Percentiles rank a stretch among this genome's conserved stretches.
phyloP scores from a whole-genome alignment of 1,139 yeast species.

The Lodderomyces parapsilosis region DNA sequence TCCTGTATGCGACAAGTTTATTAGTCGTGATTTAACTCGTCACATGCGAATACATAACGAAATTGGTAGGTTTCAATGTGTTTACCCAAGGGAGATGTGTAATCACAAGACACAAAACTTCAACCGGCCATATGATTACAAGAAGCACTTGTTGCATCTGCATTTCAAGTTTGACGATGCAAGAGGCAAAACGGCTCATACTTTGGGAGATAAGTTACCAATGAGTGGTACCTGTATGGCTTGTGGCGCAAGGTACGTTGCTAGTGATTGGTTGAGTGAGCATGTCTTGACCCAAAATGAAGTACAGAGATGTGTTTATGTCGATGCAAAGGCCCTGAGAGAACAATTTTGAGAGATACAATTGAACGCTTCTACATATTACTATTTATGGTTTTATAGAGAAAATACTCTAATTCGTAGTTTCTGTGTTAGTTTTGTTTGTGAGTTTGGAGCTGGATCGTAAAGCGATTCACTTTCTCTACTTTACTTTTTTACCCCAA shows the following conservation, averaged over 20 bases:
- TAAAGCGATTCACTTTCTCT: not conserved
- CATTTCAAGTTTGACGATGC: constrained; percentile 49
- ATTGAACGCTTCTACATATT: not conserved
- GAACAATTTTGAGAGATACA: not conserved
- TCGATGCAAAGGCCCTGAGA: constrained; percentile 13
- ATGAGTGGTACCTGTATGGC: constrained; percentile 39
- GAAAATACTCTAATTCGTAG: not conserved
- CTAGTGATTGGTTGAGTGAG: constrained; percentile 41
- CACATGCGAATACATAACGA: constrained; percentile 50
- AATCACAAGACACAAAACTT: constrained; percentile 46
- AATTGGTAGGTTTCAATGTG: constrained; percentile 47
- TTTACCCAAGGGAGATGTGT: constrained; percentile 42
- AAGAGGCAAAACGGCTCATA: constrained; percentile 40
- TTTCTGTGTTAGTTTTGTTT: not conserved
- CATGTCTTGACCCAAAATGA: constrained; percentile 36
- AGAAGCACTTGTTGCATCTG: constrained; percentile 44
- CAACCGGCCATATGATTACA: constrained; percentile 50
- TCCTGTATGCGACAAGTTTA: constrained; percentile 41
- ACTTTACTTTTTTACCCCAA: not conserved
- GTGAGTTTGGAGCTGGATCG: not conserved
- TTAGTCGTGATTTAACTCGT: constrained; percentile 44
- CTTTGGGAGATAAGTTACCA: constrained; percentile 45
- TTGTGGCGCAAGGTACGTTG: constrained; percentile 35
- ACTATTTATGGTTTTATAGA: not conserved
- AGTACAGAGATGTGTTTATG: constrained; percentile 22